Percentiles rank a stretch among this genome's conserved stretches.
These are phyloP conservation scores for Tarenaya hassleriana DNA, from an alignment of 345 rosid species.

Conservation along the genomic window DNA sequence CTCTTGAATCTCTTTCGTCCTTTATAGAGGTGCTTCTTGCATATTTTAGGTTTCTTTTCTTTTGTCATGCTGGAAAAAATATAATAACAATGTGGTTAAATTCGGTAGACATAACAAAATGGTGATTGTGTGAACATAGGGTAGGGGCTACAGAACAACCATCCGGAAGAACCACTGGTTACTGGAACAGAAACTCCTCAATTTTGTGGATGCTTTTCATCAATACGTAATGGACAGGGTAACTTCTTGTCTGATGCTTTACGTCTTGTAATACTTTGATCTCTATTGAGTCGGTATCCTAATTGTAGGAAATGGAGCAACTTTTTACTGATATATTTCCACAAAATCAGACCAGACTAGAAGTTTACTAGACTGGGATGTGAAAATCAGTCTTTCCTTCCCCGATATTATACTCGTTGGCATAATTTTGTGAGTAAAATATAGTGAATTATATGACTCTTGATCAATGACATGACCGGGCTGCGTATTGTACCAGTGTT, in stretches of 20 bases:
- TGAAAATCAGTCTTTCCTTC: too few relatives aligned
- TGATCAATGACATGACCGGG: neutral
- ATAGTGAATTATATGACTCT: too few relatives aligned
- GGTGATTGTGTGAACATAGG: constrained; percentile 41
- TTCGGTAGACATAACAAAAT: constrained; percentile 12
- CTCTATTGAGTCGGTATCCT: neutral
- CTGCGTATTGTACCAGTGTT: too few relatives aligned
- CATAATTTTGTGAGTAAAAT: too few relatives aligned
- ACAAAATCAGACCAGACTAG: too few relatives aligned
- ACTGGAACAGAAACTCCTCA: constrained; percentile 95
- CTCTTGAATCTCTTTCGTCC: constrained; percentile 10
- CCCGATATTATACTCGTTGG: too few relatives aligned
- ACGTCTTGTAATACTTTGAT: neutral
- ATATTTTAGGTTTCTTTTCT: neutral
- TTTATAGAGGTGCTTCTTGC: constrained; percentile 4
- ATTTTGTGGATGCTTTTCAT: constrained; percentile 98
- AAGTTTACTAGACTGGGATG: too few relatives aligned
- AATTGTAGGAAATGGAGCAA: too few relatives aligned
- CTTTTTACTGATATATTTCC: too few relatives aligned
- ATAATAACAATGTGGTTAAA: constrained; percentile 7
- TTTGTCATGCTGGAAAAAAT: neutral
- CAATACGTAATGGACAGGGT: constrained; percentile 99
- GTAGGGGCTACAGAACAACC: constrained; percentile 50
- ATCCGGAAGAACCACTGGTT: constrained; percentile 77
- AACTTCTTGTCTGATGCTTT: constrained; percentile 27